These are phyloP conservation scores for Pythium graminicola DNA, from an alignment of 352 stramenopile genomes.

Conservation along the genomic window DNA sequence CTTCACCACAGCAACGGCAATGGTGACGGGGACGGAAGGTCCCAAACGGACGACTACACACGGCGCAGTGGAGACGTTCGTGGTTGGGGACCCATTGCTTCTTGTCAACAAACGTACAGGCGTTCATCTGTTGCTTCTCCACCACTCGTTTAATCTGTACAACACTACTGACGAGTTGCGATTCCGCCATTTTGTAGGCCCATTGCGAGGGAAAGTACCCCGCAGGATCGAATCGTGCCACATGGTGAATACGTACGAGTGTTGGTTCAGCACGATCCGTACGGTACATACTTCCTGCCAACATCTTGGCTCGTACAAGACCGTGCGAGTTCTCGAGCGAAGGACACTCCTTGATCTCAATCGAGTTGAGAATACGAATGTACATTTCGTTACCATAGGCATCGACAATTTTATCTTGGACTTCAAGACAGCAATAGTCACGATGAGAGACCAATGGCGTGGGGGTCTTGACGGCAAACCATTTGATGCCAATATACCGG, in stretches of 20 bases:
- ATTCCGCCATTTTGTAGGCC: slow-evolving; percentile 79
- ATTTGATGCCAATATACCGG: slow-evolving; percentile 85
- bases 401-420: slow-evolving; percentile 82
- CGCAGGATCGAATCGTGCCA: slow-evolving; percentile 60
- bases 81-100: slow-evolving; percentile 77
- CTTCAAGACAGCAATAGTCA: slow-evolving; percentile 82
- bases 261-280: slow-evolving; percentile 59
- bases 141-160: slow-evolving; percentile 75
- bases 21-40: slow-evolving; percentile 80
- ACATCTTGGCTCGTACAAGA: slow-evolving; percentile 77
- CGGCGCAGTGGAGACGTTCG: slow-evolving; percentile 57
- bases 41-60: slow-evolving; percentile 67
- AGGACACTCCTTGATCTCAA: slow-evolving; percentile 73
- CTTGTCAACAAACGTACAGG: slow-evolving; percentile 79
- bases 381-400: slow-evolving; percentile 81
- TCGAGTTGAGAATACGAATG: slow-evolving; percentile 73
- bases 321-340: slow-evolving; percentile 82
- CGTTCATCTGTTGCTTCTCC: slow-evolving; percentile 84
- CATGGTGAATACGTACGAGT: slow-evolving; percentile 70
- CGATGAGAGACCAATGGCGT: slow-evolving; percentile 75
- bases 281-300: slow-evolving; percentile 75
- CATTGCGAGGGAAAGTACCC: slow-evolving; percentile 79
- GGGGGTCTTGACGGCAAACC: slow-evolving; percentile 78
- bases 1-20: slow-evolving; percentile 82
- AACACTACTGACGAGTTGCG: slow-evolving; percentile 68